Base-by-base conservation (phyloP, 2,329 filamentous ascomycete species). In the Monosporascus sp. region DNA sequence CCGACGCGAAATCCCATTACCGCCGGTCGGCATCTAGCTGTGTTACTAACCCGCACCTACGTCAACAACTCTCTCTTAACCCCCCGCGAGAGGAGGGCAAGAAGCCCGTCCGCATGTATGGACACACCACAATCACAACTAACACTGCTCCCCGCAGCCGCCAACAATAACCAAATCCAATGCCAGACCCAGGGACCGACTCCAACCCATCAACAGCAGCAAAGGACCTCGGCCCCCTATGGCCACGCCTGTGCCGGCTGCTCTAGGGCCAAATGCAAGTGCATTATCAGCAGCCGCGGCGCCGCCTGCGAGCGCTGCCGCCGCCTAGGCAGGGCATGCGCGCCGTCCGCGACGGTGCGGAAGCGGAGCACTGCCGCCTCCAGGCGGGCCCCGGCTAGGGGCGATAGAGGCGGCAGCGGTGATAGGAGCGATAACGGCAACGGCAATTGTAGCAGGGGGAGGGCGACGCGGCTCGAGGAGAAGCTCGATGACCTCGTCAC, bases 181-280 rank as follows among this genome's bases (percentile, higher is more conserved):
- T 18, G 11, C 20, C 5, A 20, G n/a, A 4, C 40, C 40, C 18
- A 18, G 22, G 18, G 7, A 43, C 40, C 40, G 22, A 18, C 17
- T 11, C 17, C 20, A 22, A 24, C 31, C 9, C 11, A 46, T 6
- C 24, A 37, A 20, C 46, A 26, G 17, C 49, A 40, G 37, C 59
- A 11, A 45, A 53, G 61, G 14, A 58, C 57, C 48, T 64, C 70
- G 1, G 70, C 70, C 2, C 70, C 70, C 9, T 73, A 76, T 54
- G 73, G 74, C 26, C 68, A 70, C 37, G 69, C 74, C 7, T 76
- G 74, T 50, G 58, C 64, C 44, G 72, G 70, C 51, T 77, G 74
- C 57, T 67, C 70, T 47, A 71, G 70, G 47, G 73, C 74, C 37
- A 77, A 76, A 52, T 74, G 74, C 63, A 75, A 74, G 63, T 77